Percentiles rank a stretch among this genome's conserved stretches.
phyloP scores from a whole-genome alignment of 2,329 filamentous ascomycete species.

The Aspergillus proliferans region DNA sequence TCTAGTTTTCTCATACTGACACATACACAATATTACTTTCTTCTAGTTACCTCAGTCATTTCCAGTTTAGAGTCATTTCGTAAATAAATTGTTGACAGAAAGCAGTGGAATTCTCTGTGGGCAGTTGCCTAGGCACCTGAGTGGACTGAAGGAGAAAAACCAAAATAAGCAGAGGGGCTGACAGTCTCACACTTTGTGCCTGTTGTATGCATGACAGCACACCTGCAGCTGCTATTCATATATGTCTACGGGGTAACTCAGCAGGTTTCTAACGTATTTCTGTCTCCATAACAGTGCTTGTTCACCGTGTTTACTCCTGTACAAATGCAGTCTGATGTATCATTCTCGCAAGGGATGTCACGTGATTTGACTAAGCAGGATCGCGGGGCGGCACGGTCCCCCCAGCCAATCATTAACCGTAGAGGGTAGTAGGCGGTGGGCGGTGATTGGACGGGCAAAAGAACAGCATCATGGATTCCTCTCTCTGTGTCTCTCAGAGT shows the following conservation, averaged over 20 bases:
- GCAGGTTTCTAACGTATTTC: no score
- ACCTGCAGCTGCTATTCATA: no score
- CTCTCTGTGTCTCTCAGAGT: not conserved
- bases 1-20: no score
- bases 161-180: constrained; percentile 29
- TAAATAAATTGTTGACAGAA: no score
- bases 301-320: not conserved
- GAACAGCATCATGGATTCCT: constrained; percentile 8
- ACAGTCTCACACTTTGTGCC: no score
- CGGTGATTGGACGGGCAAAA: constrained; percentile 5
- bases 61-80: no score
- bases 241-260: no score
- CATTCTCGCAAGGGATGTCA: constrained; percentile 1
- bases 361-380: constrained; percentile 3
- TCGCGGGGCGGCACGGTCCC: not conserved
- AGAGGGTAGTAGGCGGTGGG: not conserved
- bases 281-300: no score
- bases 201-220: no score
- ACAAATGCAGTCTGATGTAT: not conserved
- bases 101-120: not conserved
- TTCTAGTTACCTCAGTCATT: no score
- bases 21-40: no score
- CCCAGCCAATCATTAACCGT: constrained; percentile 4
- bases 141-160: constrained; percentile 27
- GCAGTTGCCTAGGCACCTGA: constrained; percentile 28